Conservation (phyloP, 1,284 basidiomycete genomes). For the Polyporus tsugae region DNA sequence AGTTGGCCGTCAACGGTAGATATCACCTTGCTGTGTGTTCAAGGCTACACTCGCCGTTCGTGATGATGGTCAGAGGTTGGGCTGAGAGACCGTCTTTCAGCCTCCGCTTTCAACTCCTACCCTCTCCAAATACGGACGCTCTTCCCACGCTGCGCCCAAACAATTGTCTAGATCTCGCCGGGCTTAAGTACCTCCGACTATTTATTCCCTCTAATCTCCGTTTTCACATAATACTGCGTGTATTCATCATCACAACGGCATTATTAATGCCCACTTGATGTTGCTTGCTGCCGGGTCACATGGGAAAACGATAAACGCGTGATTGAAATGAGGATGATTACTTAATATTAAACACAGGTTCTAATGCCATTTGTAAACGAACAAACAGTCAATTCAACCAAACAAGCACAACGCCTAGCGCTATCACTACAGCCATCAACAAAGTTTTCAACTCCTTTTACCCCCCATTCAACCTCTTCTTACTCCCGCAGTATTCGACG, state of each 20-base stretch:
- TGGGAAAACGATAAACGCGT: slow-evolving; percentile 26
- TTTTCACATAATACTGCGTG: slow-evolving; percentile 1
- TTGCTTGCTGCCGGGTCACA: slow-evolving; percentile 5
- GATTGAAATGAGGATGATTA: slow-evolving; percentile 25
- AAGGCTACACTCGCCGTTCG: slow-evolving; percentile 38
- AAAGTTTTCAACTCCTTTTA: slow-evolving; percentile 39
- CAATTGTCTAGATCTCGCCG: background rate
- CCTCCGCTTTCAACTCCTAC: slow-evolving; percentile 37
- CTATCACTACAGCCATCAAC: slow-evolving; percentile 36
- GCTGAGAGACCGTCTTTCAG: slow-evolving; percentile 37
- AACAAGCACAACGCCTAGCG: slow-evolving; percentile 39
- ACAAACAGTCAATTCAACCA: slow-evolving; percentile 39
- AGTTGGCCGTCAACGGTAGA: slow-evolving; percentile 35
- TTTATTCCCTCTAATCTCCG: slow-evolving; percentile 1
- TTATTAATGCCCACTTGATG: background rate
- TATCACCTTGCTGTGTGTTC: slow-evolving; percentile 42
- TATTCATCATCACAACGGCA: slow-evolving; percentile 3
- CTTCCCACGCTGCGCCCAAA: slow-evolving; percentile 34
- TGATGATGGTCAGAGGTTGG: slow-evolving; percentile 43
- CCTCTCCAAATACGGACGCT: slow-evolving; percentile 25
- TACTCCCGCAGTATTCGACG: slow-evolving; percentile 35
- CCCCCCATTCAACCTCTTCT: slow-evolving; percentile 38
- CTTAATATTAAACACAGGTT: slow-evolving; percentile 20
- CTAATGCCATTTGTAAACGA: slow-evolving; percentile 33
- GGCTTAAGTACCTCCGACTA: background rate